These are phyloP conservation scores for Rhodotorula sphaerocarpa DNA, from an alignment of 768 basidiomycete species.

Conservation along the genomic window DNA sequence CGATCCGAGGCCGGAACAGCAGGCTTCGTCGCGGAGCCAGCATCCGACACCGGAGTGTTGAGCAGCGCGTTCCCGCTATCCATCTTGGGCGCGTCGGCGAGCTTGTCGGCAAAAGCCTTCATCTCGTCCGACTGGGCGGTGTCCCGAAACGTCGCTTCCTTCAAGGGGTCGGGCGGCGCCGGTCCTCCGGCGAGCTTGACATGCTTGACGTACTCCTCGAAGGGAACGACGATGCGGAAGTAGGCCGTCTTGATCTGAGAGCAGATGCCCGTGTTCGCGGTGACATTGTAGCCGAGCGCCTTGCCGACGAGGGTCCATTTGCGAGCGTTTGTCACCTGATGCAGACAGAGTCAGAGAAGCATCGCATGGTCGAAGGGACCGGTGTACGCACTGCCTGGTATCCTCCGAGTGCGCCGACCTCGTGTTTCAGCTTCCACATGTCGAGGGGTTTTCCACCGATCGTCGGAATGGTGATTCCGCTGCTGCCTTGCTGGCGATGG, in stretches of 20 bases:
- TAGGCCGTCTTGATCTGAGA: slow-evolving; percentile 86
- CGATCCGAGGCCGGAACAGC: slow-evolving; percentile 11
- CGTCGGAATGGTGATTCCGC: slow-evolving; percentile 80
- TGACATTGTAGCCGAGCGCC: slow-evolving; percentile 69
- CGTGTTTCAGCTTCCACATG: slow-evolving; percentile 84
- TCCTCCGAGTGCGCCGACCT: slow-evolving; percentile 81
- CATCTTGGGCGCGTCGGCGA: slow-evolving; percentile 7
- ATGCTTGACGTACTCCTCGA: slow-evolving; percentile 61
- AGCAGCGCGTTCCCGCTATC: slow-evolving; percentile 60
- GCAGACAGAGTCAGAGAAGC: slow-evolving; percentile 30
- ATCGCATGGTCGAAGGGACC: slow-evolving; percentile 14
- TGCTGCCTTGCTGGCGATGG: slow-evolving; percentile 89
- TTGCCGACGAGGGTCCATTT: slow-evolving; percentile 84
- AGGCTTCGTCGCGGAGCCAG: not conserved
- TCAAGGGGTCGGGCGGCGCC: slow-evolving; percentile 28
- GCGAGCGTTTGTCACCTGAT: slow-evolving; percentile 69
- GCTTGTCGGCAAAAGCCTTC: slow-evolving; percentile 20
- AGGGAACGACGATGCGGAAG: slow-evolving; percentile 84
- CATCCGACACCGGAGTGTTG: slow-evolving; percentile 5
- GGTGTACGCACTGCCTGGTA: slow-evolving; percentile 62
- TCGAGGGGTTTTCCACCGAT: slow-evolving; percentile 89
- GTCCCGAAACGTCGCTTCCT: slow-evolving; percentile 3
- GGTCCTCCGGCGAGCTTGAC: slow-evolving; percentile 24
- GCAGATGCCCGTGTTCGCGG: slow-evolving; percentile 59
- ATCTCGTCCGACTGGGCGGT: slow-evolving; percentile 8